Evolutionary conservation across 164 flowering plant genomes (phyloP), one percentile per base, ranked within the genome.

Genomic region (Annona squamosa): DNA sequence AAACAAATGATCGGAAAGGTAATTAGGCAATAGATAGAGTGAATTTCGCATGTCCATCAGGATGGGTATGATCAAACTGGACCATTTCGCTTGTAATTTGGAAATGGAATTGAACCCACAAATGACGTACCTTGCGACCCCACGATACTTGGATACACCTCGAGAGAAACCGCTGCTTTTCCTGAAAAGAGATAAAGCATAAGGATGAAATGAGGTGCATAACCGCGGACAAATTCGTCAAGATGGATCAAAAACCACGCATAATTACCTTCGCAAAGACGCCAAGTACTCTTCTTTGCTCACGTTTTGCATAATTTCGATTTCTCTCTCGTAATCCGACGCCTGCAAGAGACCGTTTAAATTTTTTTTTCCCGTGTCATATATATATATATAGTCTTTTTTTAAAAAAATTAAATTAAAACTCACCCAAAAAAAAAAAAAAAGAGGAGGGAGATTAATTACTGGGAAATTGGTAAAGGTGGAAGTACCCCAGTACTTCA

Each of bases 121-220:
- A 26, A 26, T 26, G 37, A 52, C 13, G 16, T 76, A 83, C 88
- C 84, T 83, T 68, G 90, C 88, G 43, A 86, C 91, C 73, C 88
- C 91, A 72, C 88, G 83, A 70, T 85, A 88, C 79, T 81, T 86
- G 57, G 90, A 88, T 56, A 83, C 87, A 48, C 92, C 92, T 80
- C 92, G 82, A 6, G 91, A 88, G 78, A 86, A 88, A 62, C 91
- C 91, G 76, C 86, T 88, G 82, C 89, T 88, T 72, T 86, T 85
- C 79, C 89, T 88, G 69, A 37, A 64, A 52, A 64, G 43, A 79
- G 2, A 47, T 4, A 69, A 69, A 18, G 44, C n/a, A 44, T 63
- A 71, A 46, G 46, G 47, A n/a, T 57, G 19, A 5, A 26, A 44
- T 41, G 4, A 42, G 12, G 13, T 4, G 48, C 46, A 46, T 13